Base-by-base conservation (phyloP, 2,329 filamentous ascomycete genomes). In the Cladosporium sp. region DNA sequence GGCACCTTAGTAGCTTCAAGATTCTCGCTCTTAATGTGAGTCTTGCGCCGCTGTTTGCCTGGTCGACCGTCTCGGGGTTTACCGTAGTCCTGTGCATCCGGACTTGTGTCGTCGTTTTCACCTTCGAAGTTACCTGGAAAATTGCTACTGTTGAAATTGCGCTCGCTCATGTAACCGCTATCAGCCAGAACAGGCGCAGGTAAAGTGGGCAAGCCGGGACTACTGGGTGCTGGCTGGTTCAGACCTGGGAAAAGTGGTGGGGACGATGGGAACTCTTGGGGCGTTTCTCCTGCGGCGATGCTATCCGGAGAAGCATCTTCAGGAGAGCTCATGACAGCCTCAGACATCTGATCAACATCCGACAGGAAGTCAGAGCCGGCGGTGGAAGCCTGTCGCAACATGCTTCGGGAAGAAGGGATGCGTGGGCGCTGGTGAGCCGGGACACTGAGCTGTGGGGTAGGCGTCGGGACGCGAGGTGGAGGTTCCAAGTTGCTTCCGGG, bases 241-340 rank as follows among this genome's bases (percentile, higher is more conserved):
- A 55, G 55, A 36, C 60, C 80, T 4, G 86, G 84, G 55, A 90
- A 83, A 1, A 95, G 77, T 1, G 93, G 93, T 12, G 92, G 92
- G 3, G 92, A 97, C 0, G 93, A 97, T 1, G 87, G 87, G 59
- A 97, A 89, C 48, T 89, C 88, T 43, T 83, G 83, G 3, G 89
- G 86, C 47, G 89, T 95, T 15, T 48, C 45, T 50, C 86, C 76
- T 39, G 76, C 74, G 7, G 74, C 69, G 19, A 59, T 52, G 50
- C 63, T 65, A 20, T 71, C 72, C 43, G 75, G 76, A 48, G 75
- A 77, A 48, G 70, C 72, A 22, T 74, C 72, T 53, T 76, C 74
- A 4, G 70, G 69, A 2, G 73, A 75, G 47, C 72, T 73, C 29
- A 67, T 58, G 9, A 69, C 67, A 41, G 65, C 66, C 52, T 77